Evolutionary conservation across 2,329 filamentous ascomycete species (phyloP), one percentile per base, ranked within the genome.

Genomic region (Escovopsis sp.): DNA sequence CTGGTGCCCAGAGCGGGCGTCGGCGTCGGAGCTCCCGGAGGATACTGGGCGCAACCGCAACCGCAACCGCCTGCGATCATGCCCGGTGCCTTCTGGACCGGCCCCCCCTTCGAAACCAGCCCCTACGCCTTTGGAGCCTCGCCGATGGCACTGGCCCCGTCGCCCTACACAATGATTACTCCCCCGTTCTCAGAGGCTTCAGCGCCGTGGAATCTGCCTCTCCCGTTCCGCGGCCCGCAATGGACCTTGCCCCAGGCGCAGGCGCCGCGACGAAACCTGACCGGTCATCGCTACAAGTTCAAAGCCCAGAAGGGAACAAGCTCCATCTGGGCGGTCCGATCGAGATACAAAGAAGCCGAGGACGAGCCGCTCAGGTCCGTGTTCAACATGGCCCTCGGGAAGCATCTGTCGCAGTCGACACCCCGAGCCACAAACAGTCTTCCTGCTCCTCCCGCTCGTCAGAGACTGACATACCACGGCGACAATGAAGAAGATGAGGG

Each of bases 321-420:
- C n/a, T 63, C 61, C 3, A 60, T 62, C 32, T 62, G 61, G 59
- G 55, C 57, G 11, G 49, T 54, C 1, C 47, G 47, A 2, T 53
- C 49, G 19, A 46, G 38, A 19, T 50, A 53, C 28, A 41, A 51
- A 15, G 49, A 53, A 38, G 36, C 49, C 44, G 19, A 49, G 15
- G 42, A 48, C 12, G 36, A 44, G 26, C 44, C 44, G 11, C 39
- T 41, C 26, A 42, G 19, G 28, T 42, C 44, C 1, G 38, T 36
- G 11, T 46, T 46, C 26, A 36, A 35, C 9, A 30, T 19, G 30
- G 37, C 42, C 5, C 43, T 46, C 33, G 39, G 42, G 2, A 44
- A 32, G 32, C 44, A 44, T 26, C 28, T 41, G 30, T 12, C 43
- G 10, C 26, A 33, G 41, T 39, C 23, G 30, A 38, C 34, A 18